phyloP scores from a whole-genome alignment of 148 eudicot species.

The Fagopyrum esculentum region DNA sequence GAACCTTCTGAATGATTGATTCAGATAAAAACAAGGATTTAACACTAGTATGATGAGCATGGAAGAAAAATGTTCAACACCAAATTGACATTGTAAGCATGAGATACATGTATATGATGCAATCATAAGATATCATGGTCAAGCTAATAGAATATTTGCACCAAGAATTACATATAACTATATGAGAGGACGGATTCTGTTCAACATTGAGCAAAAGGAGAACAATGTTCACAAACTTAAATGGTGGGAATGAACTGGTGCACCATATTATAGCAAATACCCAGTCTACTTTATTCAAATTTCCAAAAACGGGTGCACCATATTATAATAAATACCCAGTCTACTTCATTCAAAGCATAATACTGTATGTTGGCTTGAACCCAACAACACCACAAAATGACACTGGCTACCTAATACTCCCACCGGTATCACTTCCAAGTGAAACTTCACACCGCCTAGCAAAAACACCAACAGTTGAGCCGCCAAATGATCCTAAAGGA shows the following conservation, averaged over 20 bases:
- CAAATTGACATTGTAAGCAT: background rate
- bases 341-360: too few species aligned
- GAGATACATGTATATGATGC: background rate
- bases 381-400: slow-evolving; percentile 99
- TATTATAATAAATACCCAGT: background rate
- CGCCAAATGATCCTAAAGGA: slow-evolving; percentile 99
- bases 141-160: background rate
- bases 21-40: too few species aligned
- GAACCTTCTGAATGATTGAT: too few species aligned
- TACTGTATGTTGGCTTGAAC: slow-evolving; percentile 44
- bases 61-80: background rate
- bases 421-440: slow-evolving; percentile 96
- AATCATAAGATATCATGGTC: background rate
- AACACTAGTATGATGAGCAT: background rate
- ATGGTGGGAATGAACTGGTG: background rate
- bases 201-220: background rate
- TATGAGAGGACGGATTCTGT: background rate
- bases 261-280: background rate
- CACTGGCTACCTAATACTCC: slow-evolving; percentile 97
- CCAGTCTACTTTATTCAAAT: background rate
- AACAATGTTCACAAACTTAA: background rate
- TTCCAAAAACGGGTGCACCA: slow-evolving; percentile 20
- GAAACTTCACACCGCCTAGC: slow-evolving; percentile 96
- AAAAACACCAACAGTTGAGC: slow-evolving; percentile 96
- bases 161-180: background rate